Percentiles rank a stretch among this genome's conserved stretches.
Evolutionary conservation across 768 basidiomycete genomes (phyloP).

Genomic region (Tephrocybe sp.): DNA sequence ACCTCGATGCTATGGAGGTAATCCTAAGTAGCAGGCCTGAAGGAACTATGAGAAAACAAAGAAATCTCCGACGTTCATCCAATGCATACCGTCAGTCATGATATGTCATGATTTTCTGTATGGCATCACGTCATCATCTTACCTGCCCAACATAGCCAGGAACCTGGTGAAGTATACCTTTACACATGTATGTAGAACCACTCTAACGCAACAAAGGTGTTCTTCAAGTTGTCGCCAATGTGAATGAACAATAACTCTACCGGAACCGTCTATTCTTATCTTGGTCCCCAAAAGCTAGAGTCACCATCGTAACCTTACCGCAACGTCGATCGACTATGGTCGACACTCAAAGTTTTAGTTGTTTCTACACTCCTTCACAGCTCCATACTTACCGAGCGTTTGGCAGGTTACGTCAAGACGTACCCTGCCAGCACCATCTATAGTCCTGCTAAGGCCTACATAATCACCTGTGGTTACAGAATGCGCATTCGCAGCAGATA

Average conservation of each 20-base stretch:
- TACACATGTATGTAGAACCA: background rate
- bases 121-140: constrained; percentile 4
- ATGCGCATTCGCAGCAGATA: constrained; percentile 48
- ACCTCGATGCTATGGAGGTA: constrained; percentile 33
- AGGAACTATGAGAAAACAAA: constrained; percentile 32
- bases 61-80: constrained; percentile 32
- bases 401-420: constrained; percentile 18
- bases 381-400: background rate
- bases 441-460: constrained; percentile 43
- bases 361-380: background rate
- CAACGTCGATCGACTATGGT: constrained; percentile 44
- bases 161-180: constrained; percentile 22
- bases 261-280: constrained; percentile 44
- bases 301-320: constrained; percentile 45
- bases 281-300: constrained; percentile 42
- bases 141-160: constrained; percentile 24
- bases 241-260: constrained; percentile 36
- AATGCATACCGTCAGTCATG: constrained; percentile 38
- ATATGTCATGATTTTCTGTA: constrained; percentile 14
- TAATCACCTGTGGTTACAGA: constrained; percentile 48
- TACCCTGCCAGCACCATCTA: constrained; percentile 55
- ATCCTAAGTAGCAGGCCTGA: constrained; percentile 37
- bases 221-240: constrained; percentile 39
- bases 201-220: constrained; percentile 25
- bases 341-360: constrained; percentile 33